Base-by-base conservation (phyloP, 495 filamentous ascomycete genomes). In the Hyaloscypha bicolor region DNA sequence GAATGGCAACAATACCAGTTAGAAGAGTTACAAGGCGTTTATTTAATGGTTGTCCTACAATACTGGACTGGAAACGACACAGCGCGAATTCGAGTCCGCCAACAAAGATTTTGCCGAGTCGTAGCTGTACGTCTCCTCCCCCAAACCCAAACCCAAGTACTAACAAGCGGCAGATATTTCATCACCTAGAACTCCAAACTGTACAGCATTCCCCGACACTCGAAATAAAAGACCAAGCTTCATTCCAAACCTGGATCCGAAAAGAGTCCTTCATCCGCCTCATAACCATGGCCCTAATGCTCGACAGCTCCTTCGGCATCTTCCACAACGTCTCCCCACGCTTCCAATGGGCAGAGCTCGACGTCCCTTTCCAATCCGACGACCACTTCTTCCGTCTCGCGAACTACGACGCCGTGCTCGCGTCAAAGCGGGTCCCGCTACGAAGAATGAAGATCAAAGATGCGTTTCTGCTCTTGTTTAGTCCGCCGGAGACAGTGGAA, bases 251-350 rank as follows among this genome's bases (percentile, higher is more conserved):
- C 16, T 73, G 71, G 71, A 68, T 73, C 25, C 62, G 57, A 29
- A 64, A 55, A 22, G 71, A 73, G 48, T 64, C 67, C 19, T 67
- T 32, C 31, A 71, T 73, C 33, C 59, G 71, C 64, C 68, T 42
- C 16, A 55, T 65, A n/a, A 63, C 64, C 16, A 22, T 74, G 3
- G 63, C 68, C 9, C 48, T 58, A 16, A 70, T 74, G 72, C 69
- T 74, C 19, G 72, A 74, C 59, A 61, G 68, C 53, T 64, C 65
- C 3, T 74, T 71, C 64, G 72, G 66, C 4, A 74, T 74, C 21
- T 74, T 74, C 69, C 72, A 74, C 62, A 74, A 74, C 30, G 69
- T 70, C 4, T 32, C 72, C 9, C 64, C 69, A 12, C 66, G 67
- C 16, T 65, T 71, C 37, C 65, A 74, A 37, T 74, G 72, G 72